phyloP scores from a whole-genome alignment of 495 filamentous ascomycete species.

The Bathelium albidoporum region DNA sequence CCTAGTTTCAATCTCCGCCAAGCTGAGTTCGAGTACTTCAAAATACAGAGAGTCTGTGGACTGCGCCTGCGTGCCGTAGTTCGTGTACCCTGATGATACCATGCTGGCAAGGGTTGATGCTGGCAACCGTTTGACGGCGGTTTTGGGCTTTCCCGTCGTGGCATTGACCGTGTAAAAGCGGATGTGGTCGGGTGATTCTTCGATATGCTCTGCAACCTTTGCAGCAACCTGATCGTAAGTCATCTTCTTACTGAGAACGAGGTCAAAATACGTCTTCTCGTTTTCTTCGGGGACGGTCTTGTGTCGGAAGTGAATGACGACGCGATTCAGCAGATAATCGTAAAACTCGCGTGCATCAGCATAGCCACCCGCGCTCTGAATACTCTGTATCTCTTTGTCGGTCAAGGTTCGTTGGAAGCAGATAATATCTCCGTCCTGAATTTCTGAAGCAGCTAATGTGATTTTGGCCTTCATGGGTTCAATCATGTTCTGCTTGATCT shows the following conservation, averaged over 20 bases:
- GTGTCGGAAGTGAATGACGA: conserved; percentile 51
- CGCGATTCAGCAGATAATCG: conserved; percentile 80
- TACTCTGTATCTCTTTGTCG: conserved; percentile 43
- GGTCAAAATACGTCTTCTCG: conserved; percentile 49
- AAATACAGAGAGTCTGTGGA: conserved; percentile 71
- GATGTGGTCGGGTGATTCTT: conserved; percentile 62
- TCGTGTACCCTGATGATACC: conserved; percentile 45
- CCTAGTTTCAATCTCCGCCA: conserved; percentile 86
- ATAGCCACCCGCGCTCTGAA: conserved; percentile 38
- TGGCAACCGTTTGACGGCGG: conserved; percentile 59
- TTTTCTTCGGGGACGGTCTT: conserved; percentile 21
- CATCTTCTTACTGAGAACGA: conserved; percentile 76
- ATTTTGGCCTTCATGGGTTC: conserved; percentile 86
- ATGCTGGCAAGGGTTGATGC: conserved; percentile 59
- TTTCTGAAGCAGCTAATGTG: conserved; percentile 78
- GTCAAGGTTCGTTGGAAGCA: conserved; percentile 69
- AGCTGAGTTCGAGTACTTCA: conserved; percentile 84
- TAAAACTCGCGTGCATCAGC: conserved; percentile 75
- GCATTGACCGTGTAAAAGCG: conserved; percentile 79
- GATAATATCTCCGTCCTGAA: conserved; percentile 95
- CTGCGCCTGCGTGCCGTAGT: conserved; percentile 48
- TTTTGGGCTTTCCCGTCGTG: conserved; percentile 60
- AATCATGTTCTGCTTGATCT: conserved; percentile 97
- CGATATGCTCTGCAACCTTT: conserved; percentile 64
- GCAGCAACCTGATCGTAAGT: conserved; percentile 81